Evolutionary conservation across 2,329 filamentous ascomycete species (phyloP).

Genomic region (Thermothelomyces thermophilus): DNA sequence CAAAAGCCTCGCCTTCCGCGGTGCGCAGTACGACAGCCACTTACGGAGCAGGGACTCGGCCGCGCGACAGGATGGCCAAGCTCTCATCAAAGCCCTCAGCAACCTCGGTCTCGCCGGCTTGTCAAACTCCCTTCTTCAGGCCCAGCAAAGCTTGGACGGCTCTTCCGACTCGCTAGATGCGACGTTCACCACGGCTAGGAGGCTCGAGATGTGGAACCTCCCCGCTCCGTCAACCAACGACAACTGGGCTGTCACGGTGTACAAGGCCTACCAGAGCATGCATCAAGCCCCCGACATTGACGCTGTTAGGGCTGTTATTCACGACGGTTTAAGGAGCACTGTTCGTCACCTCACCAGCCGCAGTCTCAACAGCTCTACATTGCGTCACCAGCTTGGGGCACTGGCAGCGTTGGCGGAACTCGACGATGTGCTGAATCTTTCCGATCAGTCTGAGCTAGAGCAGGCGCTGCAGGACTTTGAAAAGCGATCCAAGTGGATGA

Average conservation of each 20-base stretch:
- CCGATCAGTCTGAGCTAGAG: slow-evolving; percentile 53
- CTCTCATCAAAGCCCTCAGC: slow-evolving; percentile 70
- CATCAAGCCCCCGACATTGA: slow-evolving; percentile 55
- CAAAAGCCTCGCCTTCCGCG: slow-evolving; percentile 83
- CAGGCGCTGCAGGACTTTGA: slow-evolving; percentile 58
- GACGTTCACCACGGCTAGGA: slow-evolving; percentile 72
- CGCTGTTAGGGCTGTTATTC: slow-evolving; percentile 50
- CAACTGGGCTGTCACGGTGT: slow-evolving; percentile 63
- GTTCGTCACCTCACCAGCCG: slow-evolving; percentile 51
- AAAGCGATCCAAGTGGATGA: slow-evolving; percentile 69
- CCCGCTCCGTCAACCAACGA: slow-evolving; percentile 59
- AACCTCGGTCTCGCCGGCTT: slow-evolving; percentile 78
- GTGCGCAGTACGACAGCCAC: slow-evolving; percentile 83
- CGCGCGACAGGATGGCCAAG: slow-evolving; percentile 55
- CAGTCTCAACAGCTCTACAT: slow-evolving; percentile 42
- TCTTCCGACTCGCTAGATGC: slow-evolving; percentile 57
- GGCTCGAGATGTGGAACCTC: slow-evolving; percentile 87
- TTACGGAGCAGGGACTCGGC: slow-evolving; percentile 55
- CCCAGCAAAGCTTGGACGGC: slow-evolving; percentile 54
- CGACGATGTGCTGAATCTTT: slow-evolving; percentile 64
- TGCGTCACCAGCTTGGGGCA: slow-evolving; percentile 52
- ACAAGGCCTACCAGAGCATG: slow-evolving; percentile 74
- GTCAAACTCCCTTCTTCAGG: slow-evolving; percentile 70
- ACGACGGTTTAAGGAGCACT: slow-evolving; percentile 55
- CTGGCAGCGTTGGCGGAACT: slow-evolving; percentile 74